Evolutionary conservation across 768 basidiomycete genomes (phyloP).

Genomic region (Coprinopsis marcescibilis): DNA sequence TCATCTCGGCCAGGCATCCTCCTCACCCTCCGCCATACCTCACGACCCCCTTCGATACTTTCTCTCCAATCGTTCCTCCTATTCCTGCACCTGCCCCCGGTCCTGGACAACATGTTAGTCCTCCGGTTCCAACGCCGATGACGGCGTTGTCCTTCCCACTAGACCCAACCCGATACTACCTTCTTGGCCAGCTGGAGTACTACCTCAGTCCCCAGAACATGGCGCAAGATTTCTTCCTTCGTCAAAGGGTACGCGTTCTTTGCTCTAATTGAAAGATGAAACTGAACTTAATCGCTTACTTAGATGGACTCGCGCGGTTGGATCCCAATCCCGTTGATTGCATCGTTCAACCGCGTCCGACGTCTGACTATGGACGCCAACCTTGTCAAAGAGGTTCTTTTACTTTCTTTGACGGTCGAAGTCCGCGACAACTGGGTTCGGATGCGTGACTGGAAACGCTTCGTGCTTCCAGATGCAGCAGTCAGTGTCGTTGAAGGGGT

Average conservation of each 20-base stretch:
- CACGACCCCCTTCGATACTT: conserved; percentile 11
- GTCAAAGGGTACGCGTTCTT: conserved; percentile 56
- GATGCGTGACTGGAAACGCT: conserved; percentile 59
- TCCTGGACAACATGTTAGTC: conserved; percentile 15
- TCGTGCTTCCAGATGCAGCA: conserved; percentile 58
- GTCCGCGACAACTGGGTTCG: conserved; percentile 65
- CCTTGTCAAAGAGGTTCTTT: conserved; percentile 66
- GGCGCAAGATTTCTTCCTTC: conserved; percentile 79
- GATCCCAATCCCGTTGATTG: conserved; percentile 75
- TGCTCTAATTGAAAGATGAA: not conserved
- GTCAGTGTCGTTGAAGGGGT: conserved; percentile 40
- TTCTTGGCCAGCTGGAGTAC: conserved; percentile 85
- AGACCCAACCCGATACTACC: conserved; percentile 59
- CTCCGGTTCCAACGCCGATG: conserved; percentile 41
- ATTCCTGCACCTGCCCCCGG: conserved; percentile 14
- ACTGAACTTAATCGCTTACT: conserved; percentile 6
- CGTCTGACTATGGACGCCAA: conserved; percentile 53
- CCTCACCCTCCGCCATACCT: conserved; percentile 12
- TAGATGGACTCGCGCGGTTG: conserved; percentile 91
- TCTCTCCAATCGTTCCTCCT: conserved; percentile 21
- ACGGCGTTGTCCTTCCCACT: conserved; percentile 47
- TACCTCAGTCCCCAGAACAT: conserved; percentile 90
- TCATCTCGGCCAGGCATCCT: conserved; percentile 3
- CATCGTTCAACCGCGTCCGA: conserved; percentile 83
- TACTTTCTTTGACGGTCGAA: conserved; percentile 62